Evolutionary conservation across 2,329 filamentous ascomycete genomes (phyloP).

Genomic region (Penicillium sp.): DNA sequence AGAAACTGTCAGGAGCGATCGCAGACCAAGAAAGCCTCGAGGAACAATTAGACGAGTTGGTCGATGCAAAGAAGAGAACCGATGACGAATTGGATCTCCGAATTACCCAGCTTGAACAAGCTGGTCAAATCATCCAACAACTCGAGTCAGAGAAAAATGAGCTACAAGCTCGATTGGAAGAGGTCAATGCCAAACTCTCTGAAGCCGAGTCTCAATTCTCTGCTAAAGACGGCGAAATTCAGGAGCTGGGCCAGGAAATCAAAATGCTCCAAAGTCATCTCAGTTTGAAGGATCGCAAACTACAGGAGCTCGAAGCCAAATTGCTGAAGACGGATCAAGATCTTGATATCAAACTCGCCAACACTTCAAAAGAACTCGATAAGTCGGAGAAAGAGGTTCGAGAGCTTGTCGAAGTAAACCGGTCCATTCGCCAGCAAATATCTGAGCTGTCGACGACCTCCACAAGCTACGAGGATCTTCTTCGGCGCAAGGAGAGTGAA

Average conservation of each 20-base stretch:
- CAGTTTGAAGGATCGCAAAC: constrained; percentile 82
- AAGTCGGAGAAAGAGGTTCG: constrained; percentile 71
- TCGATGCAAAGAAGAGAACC: constrained; percentile 84
- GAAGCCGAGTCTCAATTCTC: constrained; percentile 71
- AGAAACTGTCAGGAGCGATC: constrained; percentile 88
- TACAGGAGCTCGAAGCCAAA: constrained; percentile 81
- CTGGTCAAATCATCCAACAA: constrained; percentile 79
- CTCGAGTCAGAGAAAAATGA: constrained; percentile 84
- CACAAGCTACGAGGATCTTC: constrained; percentile 90
- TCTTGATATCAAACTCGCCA: constrained; percentile 78
- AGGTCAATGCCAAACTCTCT: constrained; percentile 70
- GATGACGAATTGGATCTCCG: constrained; percentile 81
- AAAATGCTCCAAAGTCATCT: constrained; percentile 91
- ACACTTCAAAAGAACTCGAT: constrained; percentile 77
- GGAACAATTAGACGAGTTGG: constrained; percentile 85
- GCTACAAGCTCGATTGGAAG: constrained; percentile 65
- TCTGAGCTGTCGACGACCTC: constrained; percentile 86
- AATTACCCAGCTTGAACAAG: constrained; percentile 84
- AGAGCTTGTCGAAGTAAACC: constrained; percentile 76
- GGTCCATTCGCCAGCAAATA: constrained; percentile 79
- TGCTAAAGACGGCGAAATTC: constrained; percentile 74
- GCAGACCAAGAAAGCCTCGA: constrained; percentile 94
- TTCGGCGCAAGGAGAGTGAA: constrained; percentile 92
- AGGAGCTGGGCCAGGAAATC: constrained; percentile 76
- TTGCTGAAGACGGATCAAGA: constrained; percentile 85